A percentile compares a stretch with the other conserved stretches of the same genome.
These are phyloP conservation scores for Talaromyces piceae DNA, from an alignment of 2,329 filamentous ascomycete genomes.

Conservation along the genomic window DNA sequence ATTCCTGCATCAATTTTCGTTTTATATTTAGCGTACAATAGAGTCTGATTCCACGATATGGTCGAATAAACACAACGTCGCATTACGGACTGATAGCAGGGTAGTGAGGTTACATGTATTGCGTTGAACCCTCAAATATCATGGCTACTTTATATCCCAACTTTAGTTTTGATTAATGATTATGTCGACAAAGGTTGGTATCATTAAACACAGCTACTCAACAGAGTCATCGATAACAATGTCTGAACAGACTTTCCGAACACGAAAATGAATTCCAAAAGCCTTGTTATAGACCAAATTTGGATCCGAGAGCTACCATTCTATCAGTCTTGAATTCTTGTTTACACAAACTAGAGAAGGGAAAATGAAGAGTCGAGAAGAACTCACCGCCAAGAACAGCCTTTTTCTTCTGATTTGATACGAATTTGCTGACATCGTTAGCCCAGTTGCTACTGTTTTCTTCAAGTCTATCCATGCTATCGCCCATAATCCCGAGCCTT, in stretches of 20 bases:
- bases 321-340: background rate
- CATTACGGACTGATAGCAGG: background rate
- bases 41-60: background rate
- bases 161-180: background rate
- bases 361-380: background rate
- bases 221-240: background rate
- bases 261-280: background rate
- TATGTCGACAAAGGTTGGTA: background rate
- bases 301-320: conserved; percentile 11
- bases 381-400: conserved; percentile 60
- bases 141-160: too few species aligned
- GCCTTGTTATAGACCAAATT: conserved; percentile 11
- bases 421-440: conserved; percentile 79
- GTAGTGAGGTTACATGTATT: too few species aligned
- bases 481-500: conserved; percentile 71
- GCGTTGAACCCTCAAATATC: background rate
- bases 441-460: conserved; percentile 77
- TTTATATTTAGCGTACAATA: background rate
- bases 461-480: conserved; percentile 76
- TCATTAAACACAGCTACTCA: background rate
- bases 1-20: background rate
- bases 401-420: conserved; percentile 79
- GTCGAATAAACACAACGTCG: background rate
- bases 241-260: background rate
- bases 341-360: background rate